Evolutionary conservation across 2,329 filamentous ascomycete species (phyloP).

Genomic region (Plenodomus tracheiphilus): DNA sequence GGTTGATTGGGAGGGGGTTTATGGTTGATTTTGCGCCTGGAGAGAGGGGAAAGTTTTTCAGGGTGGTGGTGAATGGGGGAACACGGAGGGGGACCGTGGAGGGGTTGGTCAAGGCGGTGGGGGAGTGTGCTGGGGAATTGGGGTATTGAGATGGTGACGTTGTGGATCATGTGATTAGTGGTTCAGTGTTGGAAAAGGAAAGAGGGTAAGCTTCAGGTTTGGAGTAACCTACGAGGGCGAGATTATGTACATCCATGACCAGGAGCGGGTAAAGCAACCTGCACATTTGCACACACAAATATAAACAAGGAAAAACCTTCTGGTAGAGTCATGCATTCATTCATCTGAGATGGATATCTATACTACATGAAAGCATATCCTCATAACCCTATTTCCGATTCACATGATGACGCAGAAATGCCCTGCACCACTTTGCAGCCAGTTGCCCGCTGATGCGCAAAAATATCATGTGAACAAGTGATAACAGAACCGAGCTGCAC

Average conservation of each 20-base stretch:
- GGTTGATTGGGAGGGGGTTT: slow-evolving; percentile 63
- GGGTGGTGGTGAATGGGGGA: slow-evolving; percentile 68
- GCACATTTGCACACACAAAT: too few species aligned
- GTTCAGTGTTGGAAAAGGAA: too few species aligned
- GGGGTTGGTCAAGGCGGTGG: slow-evolving; percentile 63
- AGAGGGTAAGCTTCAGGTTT: not conserved
- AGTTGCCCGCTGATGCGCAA: slow-evolving; percentile 21
- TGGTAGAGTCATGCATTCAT: slow-evolving; percentile 22
- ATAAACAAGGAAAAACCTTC: too few species aligned
- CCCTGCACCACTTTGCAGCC: slow-evolving; percentile 16
- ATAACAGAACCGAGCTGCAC: slow-evolving; percentile 1
- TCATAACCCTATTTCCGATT: not conserved
- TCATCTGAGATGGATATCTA: slow-evolving; percentile 23
- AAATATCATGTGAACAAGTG: slow-evolving; percentile 8
- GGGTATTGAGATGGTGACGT: slow-evolving; percentile 24
- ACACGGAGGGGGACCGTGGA: slow-evolving; percentile 65
- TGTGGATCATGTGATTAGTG: too few species aligned
- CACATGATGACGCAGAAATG: slow-evolving; percentile 11
- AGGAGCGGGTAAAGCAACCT: too few species aligned
- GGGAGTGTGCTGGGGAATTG: slow-evolving; percentile 47
- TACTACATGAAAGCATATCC: slow-evolving; percentile 17
- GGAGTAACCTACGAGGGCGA: too few species aligned
- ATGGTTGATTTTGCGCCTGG: slow-evolving; percentile 71
- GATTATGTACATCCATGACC: too few species aligned
- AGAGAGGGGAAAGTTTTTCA: slow-evolving; percentile 67